These are phyloP conservation scores for Passiflora organensis DNA, from an alignment of 345 rosid genomes.

Conservation along the genomic window DNA sequence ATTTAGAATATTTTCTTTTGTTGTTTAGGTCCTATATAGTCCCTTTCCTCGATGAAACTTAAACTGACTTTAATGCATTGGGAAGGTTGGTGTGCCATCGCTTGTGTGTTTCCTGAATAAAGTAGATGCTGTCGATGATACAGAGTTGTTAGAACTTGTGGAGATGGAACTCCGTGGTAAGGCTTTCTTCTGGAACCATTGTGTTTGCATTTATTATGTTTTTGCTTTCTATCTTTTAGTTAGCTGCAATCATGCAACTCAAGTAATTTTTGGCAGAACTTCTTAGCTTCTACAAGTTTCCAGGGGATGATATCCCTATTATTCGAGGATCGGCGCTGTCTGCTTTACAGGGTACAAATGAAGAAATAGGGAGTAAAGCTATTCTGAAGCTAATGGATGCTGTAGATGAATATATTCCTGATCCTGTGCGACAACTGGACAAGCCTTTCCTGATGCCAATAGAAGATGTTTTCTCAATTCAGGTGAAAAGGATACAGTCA, in stretches of 20 bases:
- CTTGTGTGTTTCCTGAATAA: constrained; percentile 78
- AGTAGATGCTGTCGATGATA: constrained; percentile 87
- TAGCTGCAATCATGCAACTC: constrained; percentile 15
- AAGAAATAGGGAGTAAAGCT: constrained; percentile 80
- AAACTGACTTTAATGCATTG: neutral
- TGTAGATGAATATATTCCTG: constrained; percentile 93
- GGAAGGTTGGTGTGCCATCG: constrained; percentile 93
- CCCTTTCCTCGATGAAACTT: neutral
- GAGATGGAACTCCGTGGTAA: constrained; percentile 98
- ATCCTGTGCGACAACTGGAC: constrained; percentile 93
- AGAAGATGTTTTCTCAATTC: constrained; percentile 99
- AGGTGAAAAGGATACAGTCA: constrained; percentile 39
- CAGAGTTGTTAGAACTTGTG: constrained; percentile 87
- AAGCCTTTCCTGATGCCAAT: constrained; percentile 96
- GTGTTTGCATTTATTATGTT: constrained; percentile 1
- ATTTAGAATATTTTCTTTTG: constrained; percentile 6
- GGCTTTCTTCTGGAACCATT: constrained; percentile 22
- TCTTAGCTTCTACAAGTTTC: constrained; percentile 97
- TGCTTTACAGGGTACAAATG: constrained; percentile 88
- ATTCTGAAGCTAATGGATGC: constrained; percentile 94
- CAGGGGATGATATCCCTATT: constrained; percentile 98
- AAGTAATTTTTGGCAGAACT: constrained; percentile 53
- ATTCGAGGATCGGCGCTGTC: constrained; percentile 81
- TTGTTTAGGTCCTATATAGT: constrained; percentile 1
- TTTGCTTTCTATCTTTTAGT: neutral